Evolutionary conservation across 2,329 filamentous ascomycete genomes (phyloP), one percentile per base, ranked within the genome.

Genomic region (Didymella arachidicola): DNA sequence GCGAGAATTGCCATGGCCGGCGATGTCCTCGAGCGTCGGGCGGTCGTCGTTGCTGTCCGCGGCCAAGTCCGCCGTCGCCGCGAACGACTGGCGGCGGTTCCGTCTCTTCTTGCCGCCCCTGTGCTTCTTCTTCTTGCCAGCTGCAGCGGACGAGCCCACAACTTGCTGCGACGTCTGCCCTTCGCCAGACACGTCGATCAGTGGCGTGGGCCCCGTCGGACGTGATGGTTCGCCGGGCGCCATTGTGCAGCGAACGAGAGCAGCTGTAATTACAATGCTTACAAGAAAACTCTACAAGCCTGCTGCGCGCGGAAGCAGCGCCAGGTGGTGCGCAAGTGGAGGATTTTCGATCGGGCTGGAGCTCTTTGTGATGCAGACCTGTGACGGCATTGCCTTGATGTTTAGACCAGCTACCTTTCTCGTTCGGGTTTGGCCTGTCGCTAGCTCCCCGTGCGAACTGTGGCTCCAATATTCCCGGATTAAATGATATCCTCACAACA

Each of bases 11-110:
- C 69, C 62, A 18, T 59, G 56, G 39, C 50, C 56, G 18, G 50
- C 56, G 22, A 59, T 53, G 41, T 59, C 56, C 29, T 59, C 50
- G 64, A 79, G 70, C 60, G 71, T 77, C 46, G 77, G 77, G 38
- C 78, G 72, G 34, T 89, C 87, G 38, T 88, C 86, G 32, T 83
- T 78, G 53, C 75, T 79, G 53, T 79, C 80, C 45, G 76, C 79
- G 19, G 89, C 88, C 22, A 86, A 79, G 16, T 73, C 72, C 16
- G 67, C 60, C 8, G 67, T 64, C 11, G 84, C 82, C 25, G 90
- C 89, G 72, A 97, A 97, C 8, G 92, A 96, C 79, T 91, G 91
- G 62, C 91, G 86, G 63, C 92, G 86, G 61, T 87, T 79, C 59
- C 87, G 87, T 77, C 90, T 90, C 79, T 92, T 93, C 82, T 89